These are phyloP conservation scores for Royoungia palumana DNA, from an alignment of 768 basidiomycete species.

Conservation along the genomic window DNA sequence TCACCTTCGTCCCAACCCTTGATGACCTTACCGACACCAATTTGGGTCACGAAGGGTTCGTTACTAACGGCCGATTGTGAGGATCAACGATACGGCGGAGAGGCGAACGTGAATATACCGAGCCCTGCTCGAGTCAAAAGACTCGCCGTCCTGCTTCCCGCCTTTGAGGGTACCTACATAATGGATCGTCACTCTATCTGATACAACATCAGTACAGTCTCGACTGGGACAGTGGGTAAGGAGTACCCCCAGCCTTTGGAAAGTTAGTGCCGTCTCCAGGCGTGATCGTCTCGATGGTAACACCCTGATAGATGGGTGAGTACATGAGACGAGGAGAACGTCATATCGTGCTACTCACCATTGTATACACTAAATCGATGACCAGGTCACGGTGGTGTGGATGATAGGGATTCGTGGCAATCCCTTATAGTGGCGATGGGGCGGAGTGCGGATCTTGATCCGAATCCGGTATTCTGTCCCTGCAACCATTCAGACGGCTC, in stretches of 20 bases:
- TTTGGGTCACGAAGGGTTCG: slow-evolving; percentile 60
- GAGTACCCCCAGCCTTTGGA: slow-evolving; percentile 66
- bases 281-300: slow-evolving; percentile 55
- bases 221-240: slow-evolving; percentile 6
- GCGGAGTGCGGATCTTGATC: slow-evolving; percentile 79
- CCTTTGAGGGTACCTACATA: slow-evolving; percentile 71
- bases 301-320: slow-evolving; percentile 49
- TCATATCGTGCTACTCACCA: slow-evolving; percentile 22
- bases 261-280: slow-evolving; percentile 61
- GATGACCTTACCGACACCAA: slow-evolving; percentile 81
- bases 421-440: slow-evolving; percentile 43
- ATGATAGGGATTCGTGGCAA: slow-evolving; percentile 23
- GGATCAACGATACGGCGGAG: slow-evolving; percentile 3
- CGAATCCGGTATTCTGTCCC: slow-evolving; percentile 38
- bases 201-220: slow-evolving; percentile 25
- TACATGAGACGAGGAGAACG: neutral
- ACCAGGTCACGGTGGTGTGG: slow-evolving; percentile 24
- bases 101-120: slow-evolving; percentile 44
- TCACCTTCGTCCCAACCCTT: slow-evolving; percentile 88
- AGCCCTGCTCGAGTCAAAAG: slow-evolving; percentile 76
- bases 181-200: slow-evolving; percentile 73
- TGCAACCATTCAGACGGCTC: slow-evolving; percentile 5
- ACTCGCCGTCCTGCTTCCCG: slow-evolving; percentile 34
- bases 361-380: slow-evolving; percentile 29
- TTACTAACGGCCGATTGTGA: slow-evolving; percentile 38